These are phyloP conservation scores for Piper betle DNA, from an alignment of 164 flowering plant species.

Conservation along the genomic window DNA sequence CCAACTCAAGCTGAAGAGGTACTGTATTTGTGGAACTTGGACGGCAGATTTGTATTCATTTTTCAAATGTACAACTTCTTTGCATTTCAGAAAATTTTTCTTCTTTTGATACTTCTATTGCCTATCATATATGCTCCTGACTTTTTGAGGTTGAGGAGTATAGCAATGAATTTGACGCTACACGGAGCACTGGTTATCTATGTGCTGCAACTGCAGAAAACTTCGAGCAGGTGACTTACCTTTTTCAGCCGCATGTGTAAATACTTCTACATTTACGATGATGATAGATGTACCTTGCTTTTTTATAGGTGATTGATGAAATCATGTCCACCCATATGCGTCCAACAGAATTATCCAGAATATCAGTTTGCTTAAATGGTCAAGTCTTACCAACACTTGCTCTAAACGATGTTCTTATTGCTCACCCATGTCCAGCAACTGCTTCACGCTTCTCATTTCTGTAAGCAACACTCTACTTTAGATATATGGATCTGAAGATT, in stretches of 20 bases:
- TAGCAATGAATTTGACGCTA: slow-evolving; percentile 67
- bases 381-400: slow-evolving; percentile 39
- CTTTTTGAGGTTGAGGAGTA: slow-evolving; percentile 46
- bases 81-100: background rate
- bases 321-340: slow-evolving; percentile 31
- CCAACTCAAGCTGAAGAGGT: slow-evolving; percentile 84
- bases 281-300: background rate
- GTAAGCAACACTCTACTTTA: slow-evolving; percentile 20
- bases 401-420: slow-evolving; percentile 72
- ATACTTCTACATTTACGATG: background rate
- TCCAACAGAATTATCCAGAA: slow-evolving; percentile 56
- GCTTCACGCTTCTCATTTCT: slow-evolving; percentile 79
- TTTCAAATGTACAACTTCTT: background rate
- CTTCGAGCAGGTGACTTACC: slow-evolving; percentile 53
- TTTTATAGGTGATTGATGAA: slow-evolving; percentile 51
- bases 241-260: background rate
- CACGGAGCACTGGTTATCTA: slow-evolving; percentile 87
- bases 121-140: background rate
- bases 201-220: slow-evolving; percentile 72
- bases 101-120: background rate
- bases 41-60: background rate
- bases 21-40: slow-evolving; percentile 1
- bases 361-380: slow-evolving; percentile 40
- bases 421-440: slow-evolving; percentile 85
- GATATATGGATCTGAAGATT: background rate